These are phyloP conservation scores for Globisporangium recalcitrans DNA, from an alignment of 352 stramenopile genomes.

Conservation along the genomic window DNA sequence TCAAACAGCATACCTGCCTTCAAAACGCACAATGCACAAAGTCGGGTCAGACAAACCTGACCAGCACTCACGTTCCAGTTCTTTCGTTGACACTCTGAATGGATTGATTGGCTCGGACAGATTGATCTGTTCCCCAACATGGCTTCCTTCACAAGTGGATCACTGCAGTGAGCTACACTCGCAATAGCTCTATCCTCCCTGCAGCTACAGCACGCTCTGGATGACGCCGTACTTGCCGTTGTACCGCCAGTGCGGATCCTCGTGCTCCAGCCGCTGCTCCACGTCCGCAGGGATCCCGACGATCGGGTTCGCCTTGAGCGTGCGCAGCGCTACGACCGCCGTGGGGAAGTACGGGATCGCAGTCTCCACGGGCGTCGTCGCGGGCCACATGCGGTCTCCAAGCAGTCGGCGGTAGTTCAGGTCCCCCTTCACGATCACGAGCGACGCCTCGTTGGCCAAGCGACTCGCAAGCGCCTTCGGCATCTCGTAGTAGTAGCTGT, in stretches of 20 bases:
- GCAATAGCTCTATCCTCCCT: background rate
- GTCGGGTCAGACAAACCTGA: no score
- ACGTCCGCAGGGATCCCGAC: slow-evolving; percentile 43
- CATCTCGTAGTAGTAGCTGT: slow-evolving; percentile 75
- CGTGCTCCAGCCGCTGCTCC: slow-evolving; percentile 37
- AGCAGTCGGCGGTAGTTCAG: slow-evolving; percentile 96
- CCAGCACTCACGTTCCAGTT: background rate
- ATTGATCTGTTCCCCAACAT: background rate
- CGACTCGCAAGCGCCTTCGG: slow-evolving; percentile 25
- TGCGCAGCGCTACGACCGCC: slow-evolving; percentile 64
- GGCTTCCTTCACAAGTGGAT: background rate
- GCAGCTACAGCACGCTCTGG: slow-evolving; percentile 36
- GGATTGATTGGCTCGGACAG: no score
- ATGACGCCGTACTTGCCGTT: slow-evolving; percentile 73
- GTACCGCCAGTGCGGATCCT: slow-evolving; percentile 56
- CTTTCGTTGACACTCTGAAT: no score
- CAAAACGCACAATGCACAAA: no score
- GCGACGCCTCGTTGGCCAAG: slow-evolving; percentile 34
- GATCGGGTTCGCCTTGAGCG: slow-evolving; percentile 66
- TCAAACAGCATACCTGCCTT: background rate
- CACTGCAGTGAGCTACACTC: no score
- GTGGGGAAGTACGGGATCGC: slow-evolving; percentile 76
- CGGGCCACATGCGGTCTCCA: slow-evolving; percentile 90
- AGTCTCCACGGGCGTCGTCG: slow-evolving; percentile 75
- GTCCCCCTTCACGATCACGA: slow-evolving; percentile 96